These are phyloP conservation scores for Lentinula aciculospora DNA, from an alignment of 768 basidiomycete genomes.

Conservation along the genomic window DNA sequence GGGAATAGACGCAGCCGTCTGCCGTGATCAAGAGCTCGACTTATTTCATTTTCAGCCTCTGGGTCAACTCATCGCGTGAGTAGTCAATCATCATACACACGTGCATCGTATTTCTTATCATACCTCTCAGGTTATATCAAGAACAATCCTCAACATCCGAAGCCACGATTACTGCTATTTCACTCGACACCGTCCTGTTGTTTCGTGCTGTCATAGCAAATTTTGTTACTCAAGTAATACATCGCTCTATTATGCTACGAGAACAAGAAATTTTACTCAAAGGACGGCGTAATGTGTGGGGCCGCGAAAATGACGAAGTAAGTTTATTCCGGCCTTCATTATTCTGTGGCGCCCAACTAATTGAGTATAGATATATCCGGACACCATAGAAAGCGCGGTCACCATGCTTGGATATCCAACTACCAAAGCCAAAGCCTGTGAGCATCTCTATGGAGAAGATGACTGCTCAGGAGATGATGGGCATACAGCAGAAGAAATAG, in stretches of 20 bases:
- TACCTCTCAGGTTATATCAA: not conserved
- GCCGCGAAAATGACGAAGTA: constrained; percentile 23
- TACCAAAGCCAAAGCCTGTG: not conserved
- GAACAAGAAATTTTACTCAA: constrained; percentile 59
- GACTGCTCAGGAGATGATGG: not conserved
- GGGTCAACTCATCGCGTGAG: constrained; percentile 34
- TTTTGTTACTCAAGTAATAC: constrained; percentile 48
- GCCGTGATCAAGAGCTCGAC: constrained; percentile 39
- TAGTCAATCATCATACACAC: not conserved
- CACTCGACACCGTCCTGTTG: constrained; percentile 40
- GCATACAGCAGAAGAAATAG: not conserved
- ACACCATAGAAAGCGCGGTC: not conserved
- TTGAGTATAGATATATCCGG: not conserved
- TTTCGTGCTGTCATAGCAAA: constrained; percentile 39
- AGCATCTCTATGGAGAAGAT: not conserved
- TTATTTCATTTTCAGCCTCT: constrained; percentile 41
- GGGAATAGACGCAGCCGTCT: constrained; percentile 38
- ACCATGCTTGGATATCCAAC: not conserved
- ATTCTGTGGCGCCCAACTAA: not conserved
- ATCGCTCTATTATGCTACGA: constrained; percentile 45
- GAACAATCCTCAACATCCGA: not conserved
- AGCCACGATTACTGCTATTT: constrained; percentile 30
- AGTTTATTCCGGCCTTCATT: not conserved
- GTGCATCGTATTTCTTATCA: too few species aligned
- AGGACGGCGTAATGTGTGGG: constrained; percentile 56